Evolutionary conservation across 2,329 filamentous ascomycete species (phyloP).

Genomic region (Monosporascus cannonballus): DNA sequence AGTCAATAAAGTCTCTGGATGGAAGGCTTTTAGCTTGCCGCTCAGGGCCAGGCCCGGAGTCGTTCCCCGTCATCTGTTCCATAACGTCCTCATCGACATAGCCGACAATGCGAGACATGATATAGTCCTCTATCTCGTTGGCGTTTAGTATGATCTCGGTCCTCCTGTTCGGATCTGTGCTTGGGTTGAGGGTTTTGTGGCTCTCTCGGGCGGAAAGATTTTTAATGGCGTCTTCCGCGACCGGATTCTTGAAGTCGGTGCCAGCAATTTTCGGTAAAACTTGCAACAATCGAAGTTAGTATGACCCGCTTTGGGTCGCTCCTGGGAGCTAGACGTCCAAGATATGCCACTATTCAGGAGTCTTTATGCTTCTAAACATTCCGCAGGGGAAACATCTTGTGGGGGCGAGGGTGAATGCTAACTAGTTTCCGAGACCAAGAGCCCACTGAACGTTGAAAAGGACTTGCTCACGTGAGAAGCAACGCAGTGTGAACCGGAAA

Average conservation of each 20-base stretch:
- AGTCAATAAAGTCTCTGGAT: neutral
- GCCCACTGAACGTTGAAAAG: neutral
- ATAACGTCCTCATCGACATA: neutral
- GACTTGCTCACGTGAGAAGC: neutral
- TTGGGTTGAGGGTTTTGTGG: too few relatives aligned
- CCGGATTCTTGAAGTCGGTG: neutral
- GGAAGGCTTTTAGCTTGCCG: neutral
- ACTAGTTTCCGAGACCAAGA: neutral
- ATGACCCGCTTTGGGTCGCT: too few relatives aligned
- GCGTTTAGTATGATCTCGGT: neutral
- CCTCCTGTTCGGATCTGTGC: neutral
- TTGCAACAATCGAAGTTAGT: neutral
- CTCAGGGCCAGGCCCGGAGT: neutral
- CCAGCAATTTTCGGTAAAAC: neutral
- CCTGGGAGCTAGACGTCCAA: too few relatives aligned
- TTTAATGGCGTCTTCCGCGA: neutral
- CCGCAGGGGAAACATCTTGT: too few relatives aligned
- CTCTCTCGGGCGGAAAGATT: neutral
- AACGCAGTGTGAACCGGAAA: neutral
- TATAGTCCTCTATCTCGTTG: neutral
- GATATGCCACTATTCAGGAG: too few relatives aligned
- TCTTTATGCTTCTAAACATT: too few relatives aligned
- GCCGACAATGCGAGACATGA: neutral
- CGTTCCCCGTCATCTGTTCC: neutral
- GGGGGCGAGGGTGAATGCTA: neutral